Percentiles rank a stretch among this genome's conserved stretches.
These are phyloP conservation scores for Aspergillus fumigatus DNA, from an alignment of 2,329 filamentous ascomycete species.

Conservation along the genomic window DNA sequence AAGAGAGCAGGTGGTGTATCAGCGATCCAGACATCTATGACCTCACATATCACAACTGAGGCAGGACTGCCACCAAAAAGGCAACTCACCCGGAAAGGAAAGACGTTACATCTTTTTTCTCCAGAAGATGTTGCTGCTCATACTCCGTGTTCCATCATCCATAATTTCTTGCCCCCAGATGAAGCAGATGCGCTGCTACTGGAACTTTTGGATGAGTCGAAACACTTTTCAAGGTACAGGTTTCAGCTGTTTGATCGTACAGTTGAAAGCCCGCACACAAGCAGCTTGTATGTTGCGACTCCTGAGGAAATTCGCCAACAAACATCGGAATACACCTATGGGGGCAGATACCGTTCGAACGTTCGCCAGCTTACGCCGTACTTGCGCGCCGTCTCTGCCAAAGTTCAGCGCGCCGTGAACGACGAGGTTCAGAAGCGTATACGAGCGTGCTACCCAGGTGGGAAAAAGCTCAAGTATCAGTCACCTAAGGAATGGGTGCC, in stretches of 20 bases:
- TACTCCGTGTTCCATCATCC: conserved; percentile 87
- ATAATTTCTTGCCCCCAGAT: conserved; percentile 74
- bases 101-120: conserved; percentile 77
- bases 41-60: conserved; percentile 45
- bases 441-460: conserved; percentile 59
- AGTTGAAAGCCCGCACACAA: conserved; percentile 79
- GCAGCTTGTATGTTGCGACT: conserved; percentile 75
- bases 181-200: conserved; percentile 68
- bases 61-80: conserved; percentile 28
- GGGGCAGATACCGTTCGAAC: conserved; percentile 70
- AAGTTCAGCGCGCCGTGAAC: conserved; percentile 74
- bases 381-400: conserved; percentile 63
- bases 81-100: conserved; percentile 68
- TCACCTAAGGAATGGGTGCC: conserved; percentile 69
- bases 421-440: conserved; percentile 69
- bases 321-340: conserved; percentile 79
- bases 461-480: conserved; percentile 73
- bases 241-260: conserved; percentile 88
- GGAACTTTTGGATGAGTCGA: conserved; percentile 71
- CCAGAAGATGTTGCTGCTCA: conserved; percentile 74
- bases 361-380: conserved; percentile 71
- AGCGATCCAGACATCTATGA: conserved; percentile 62
- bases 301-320: conserved; percentile 65
- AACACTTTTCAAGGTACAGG: conserved; percentile 63
- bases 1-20: conserved; percentile 39